A percentile compares a stretch with the other conserved stretches of the same genome.
Conservation (phyloP, 2,329 filamentous ascomycete species). For the Rhytidhysteron rufulum region DNA sequence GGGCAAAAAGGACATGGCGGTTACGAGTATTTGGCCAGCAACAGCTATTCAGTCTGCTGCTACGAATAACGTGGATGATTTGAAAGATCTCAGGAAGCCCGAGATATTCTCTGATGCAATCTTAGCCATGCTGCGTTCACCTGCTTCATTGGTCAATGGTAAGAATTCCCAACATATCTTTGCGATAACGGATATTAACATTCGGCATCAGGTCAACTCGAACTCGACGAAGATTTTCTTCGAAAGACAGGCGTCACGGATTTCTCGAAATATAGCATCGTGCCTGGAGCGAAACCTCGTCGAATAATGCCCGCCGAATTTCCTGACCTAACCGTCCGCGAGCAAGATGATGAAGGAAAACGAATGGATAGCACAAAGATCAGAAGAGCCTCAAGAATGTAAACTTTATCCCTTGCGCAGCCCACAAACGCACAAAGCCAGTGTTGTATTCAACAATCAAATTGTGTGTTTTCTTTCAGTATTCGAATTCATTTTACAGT, state of each 20-base stretch:
- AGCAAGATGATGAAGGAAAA: slow-evolving; percentile 76
- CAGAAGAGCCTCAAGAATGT: slow-evolving; percentile 14
- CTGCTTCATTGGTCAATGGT: slow-evolving; percentile 63
- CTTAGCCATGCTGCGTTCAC: slow-evolving; percentile 63
- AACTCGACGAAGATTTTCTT: slow-evolving; percentile 79
- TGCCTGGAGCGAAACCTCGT: slow-evolving; percentile 60
- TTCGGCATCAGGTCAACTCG: too few species aligned
- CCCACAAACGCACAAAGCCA: neutral
- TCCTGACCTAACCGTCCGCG: slow-evolving; percentile 67
- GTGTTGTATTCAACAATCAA: neutral
- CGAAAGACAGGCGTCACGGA: slow-evolving; percentile 63
- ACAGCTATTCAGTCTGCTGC: slow-evolving; percentile 74
- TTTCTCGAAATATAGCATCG: slow-evolving; percentile 69
- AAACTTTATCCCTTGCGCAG: neutral
- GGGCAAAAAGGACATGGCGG: slow-evolving; percentile 63
- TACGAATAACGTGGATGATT: slow-evolving; percentile 52
- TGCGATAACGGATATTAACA: too few species aligned
- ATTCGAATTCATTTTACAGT: too few species aligned
- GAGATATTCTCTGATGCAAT: slow-evolving; percentile 79
- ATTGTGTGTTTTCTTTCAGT: neutral
- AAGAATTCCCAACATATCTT: too few species aligned
- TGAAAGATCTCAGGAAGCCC: slow-evolving; percentile 58
- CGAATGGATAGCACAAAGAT: slow-evolving; percentile 60
- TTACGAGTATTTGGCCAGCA: slow-evolving; percentile 81
- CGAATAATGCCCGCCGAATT: slow-evolving; percentile 73